Percentiles rank a stretch among this genome's conserved stretches.
Conservation (phyloP, 352 stramenopile species). For the Blastocystis sp. region DNA sequence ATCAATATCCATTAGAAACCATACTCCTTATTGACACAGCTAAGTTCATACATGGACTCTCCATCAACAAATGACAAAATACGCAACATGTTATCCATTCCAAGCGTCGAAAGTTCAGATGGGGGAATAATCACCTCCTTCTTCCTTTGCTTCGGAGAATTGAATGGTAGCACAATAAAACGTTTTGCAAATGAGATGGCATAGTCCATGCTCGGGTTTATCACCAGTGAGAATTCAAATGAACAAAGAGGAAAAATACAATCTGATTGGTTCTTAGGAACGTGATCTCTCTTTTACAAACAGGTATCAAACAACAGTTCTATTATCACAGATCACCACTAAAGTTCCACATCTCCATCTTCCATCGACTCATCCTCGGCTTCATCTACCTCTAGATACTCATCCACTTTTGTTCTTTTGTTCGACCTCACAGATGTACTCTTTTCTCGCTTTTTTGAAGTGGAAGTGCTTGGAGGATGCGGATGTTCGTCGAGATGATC, state of each 20-base stretch:
- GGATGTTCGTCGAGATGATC: constrained; percentile 72
- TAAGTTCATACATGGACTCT: not conserved
- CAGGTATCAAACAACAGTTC: constrained; percentile 6
- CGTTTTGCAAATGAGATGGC: not conserved
- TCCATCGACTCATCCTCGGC: not conserved
- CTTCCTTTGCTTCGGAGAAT: not conserved
- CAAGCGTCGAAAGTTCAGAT: not conserved
- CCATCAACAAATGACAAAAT: constrained; percentile 29
- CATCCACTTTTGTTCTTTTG: not conserved
- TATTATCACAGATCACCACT: not conserved
- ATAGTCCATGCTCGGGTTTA: not conserved
- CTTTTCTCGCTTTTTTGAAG: not conserved
- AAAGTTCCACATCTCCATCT: constrained; percentile 29
- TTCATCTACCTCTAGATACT: not conserved
- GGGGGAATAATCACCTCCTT: not conserved
- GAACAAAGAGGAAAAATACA: not conserved
- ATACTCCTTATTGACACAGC: constrained; percentile 13
- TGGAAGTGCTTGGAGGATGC: not conserved
- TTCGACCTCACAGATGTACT: not conserved
- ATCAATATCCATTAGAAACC: not conserved
- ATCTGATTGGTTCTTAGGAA: not conserved
- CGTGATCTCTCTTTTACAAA: not conserved
- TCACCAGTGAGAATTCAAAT: not conserved
- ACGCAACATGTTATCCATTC: constrained; percentile 10
- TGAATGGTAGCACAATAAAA: not conserved